Base-by-base conservation (phyloP, 306 rosid species). In the Castanea crenata region DNA sequence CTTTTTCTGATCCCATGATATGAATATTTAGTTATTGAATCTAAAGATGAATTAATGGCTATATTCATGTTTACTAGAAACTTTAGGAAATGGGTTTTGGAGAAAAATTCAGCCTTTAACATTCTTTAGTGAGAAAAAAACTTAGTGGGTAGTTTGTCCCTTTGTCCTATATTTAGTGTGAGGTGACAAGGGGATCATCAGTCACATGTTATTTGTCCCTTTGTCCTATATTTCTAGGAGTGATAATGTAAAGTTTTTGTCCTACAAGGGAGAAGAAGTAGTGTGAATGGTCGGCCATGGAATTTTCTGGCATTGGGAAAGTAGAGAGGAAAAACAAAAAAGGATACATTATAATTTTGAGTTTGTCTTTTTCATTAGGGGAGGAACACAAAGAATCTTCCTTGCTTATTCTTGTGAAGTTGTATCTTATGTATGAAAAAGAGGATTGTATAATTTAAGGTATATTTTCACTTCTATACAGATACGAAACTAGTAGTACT, bases 171-270 rank as follows among this genome's bases (percentile, higher is more conserved):
- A 25, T 25, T 25, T 25, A 25, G 27, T 51, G 61, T 78, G 74
- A 80, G 83, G 83, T 76, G 84, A 84, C 74, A 78, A 79, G 80
- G 74, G 78, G 57, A 89, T 88, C 80, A 83, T 58, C 79, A 84
- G 84, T 91, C 84, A 92, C 90, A 88, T 88, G 91, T 86, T 78
- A 59, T 82, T 80, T 85, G 86, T 84, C 85, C 58, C 49, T 49
- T 68, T 20, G 49, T 79, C 69, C 75, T 71, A 67, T 81, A 76
- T 68, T 82, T 84, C 81, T 74, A 75, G 71, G 86, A 74, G 80
- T 76, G 85, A 80, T 70, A 81, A 75, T 65, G 81, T 77, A 77
- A 34, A 61, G 19, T 46, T 58, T 76, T 69, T 83, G 80, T 82
- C 55, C 71, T 51, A 14, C 67, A 61, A 72, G 74, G 44, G 64